Conservation (phyloP, 768 basidiomycete genomes). For the Lactifluus piperatus region DNA sequence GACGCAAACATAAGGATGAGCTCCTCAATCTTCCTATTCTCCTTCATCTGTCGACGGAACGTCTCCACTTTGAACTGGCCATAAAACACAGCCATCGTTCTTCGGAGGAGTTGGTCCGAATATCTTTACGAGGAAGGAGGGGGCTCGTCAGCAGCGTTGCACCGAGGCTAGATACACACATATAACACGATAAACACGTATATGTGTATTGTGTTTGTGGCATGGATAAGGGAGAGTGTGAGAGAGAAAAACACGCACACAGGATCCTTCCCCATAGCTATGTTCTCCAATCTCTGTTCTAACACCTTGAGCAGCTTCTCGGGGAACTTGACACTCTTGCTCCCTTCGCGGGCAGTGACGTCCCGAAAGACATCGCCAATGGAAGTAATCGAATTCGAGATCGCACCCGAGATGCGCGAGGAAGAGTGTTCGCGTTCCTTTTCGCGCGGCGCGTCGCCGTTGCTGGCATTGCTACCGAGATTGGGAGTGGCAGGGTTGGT, state of each 20-base stretch:
- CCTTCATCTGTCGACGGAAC: conserved; percentile 87
- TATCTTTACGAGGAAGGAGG: conserved; percentile 45
- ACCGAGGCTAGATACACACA: not conserved
- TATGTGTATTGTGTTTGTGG: too few species aligned
- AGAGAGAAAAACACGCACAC: conserved; percentile 46
- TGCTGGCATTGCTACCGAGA: conserved; percentile 11
- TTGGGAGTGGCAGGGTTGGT: conserved; percentile 23
- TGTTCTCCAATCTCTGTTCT: conserved; percentile 81
- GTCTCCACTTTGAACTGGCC: conserved; percentile 78
- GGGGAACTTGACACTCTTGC: conserved; percentile 86
- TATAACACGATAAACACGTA: too few species aligned
- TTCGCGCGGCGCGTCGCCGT: conserved; percentile 28
- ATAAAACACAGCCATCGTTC: conserved; percentile 90
- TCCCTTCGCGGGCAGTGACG: conserved; percentile 48
- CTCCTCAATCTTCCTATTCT: conserved; percentile 95
- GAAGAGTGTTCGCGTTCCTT: conserved; percentile 60
- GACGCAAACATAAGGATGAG: conserved; percentile 95
- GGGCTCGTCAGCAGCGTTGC: not conserved
- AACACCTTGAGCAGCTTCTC: conserved; percentile 89
- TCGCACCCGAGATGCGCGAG: conserved; percentile 48
- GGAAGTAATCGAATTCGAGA: conserved; percentile 45
- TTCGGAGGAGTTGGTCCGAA: conserved; percentile 80
- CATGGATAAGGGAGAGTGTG: not conserved
- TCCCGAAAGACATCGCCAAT: conserved; percentile 80
- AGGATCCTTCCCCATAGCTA: conserved; percentile 88